These are phyloP conservation scores for Acacia crassicarpa DNA, from an alignment of 306 rosid species.

Conservation along the genomic window DNA sequence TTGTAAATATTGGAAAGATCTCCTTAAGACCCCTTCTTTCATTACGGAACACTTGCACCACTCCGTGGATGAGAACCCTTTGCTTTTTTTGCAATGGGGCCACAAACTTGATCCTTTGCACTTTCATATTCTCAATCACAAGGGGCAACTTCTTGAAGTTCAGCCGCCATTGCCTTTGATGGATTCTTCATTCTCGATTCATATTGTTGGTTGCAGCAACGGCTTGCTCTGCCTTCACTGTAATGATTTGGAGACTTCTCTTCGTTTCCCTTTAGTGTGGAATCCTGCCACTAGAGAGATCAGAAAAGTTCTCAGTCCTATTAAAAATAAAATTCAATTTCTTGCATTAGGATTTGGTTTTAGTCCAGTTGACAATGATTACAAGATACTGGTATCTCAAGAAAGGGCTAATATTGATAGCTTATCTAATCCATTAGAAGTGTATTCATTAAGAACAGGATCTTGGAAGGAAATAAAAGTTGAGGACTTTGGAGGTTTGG, in stretches of 20 bases:
- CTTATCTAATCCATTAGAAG: not conserved
- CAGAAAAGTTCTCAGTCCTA: not conserved
- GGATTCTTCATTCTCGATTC: too few species aligned
- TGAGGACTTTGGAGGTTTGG: not conserved
- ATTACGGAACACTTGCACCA: not conserved
- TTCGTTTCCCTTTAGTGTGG: not conserved
- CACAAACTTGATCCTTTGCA: not conserved
- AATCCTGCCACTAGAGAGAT: not conserved
- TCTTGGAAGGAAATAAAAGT: too few species aligned
- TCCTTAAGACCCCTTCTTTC: not conserved
- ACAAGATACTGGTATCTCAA: not conserved
- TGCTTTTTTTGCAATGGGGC: not conserved
- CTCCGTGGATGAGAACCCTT: not conserved
- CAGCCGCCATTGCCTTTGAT: not conserved
- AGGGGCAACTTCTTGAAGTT: not conserved
- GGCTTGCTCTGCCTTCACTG: not conserved
- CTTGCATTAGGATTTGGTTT: not conserved
- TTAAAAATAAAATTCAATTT: fast-evolving
- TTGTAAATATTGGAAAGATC: not conserved
- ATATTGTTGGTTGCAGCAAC: not conserved
- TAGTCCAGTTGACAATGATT: not conserved
- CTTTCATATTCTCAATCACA: not conserved
- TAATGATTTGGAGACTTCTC: not conserved
- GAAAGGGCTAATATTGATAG: not conserved
- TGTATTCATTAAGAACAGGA: not conserved